Evolutionary conservation across 306 rosid genomes (phyloP), one percentile per base, ranked within the genome.

Genomic region (Lotus japonicus): DNA sequence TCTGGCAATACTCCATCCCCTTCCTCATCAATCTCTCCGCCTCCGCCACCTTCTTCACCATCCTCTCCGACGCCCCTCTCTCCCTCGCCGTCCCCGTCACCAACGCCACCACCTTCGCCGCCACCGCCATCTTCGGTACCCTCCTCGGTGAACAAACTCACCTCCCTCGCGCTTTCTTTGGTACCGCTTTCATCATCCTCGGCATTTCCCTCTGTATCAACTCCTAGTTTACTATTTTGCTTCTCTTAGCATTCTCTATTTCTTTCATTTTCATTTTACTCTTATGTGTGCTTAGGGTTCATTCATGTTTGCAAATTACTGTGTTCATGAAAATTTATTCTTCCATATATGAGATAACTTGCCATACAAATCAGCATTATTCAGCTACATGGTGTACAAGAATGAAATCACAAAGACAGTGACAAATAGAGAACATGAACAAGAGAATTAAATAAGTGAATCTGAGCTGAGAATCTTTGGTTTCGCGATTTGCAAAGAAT

Each of bases 71-170:
- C 52, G 81, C 95, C 4, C 98, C 98, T 0, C 92, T 92, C 58
- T 92, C 96, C 59, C 81, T 82, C 48, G 88, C 96, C 21, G 96
- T 92, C 39, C 98, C 97, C 10, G 88, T 92, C 83, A 92, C 98
- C 71, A 92, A 92, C 67, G 97, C 98, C 57, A 90, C 96, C 53
- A 90, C 98, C 3, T 90, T 92, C 50, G 91, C 94, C 33, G 79
- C 98, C 85, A 92, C 97, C 6, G 94, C 96, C 31, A 49, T 88
- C 11, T 84, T 86, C 23, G 96, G 88, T 42, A 68, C 77, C 45
- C 88, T 92, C 13, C 83, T 90, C 19, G 94, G 94, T 6, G 97
- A 92, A 70, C 74, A 66, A 21, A 86, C 89, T 11, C 88, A 79
- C 21, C 77, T 84, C 52, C 82, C 76, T 9, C 79, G 79, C 38